These are phyloP conservation scores for Hepatocystis sp. DNA, from an alignment of 169 alveolate species.

Conservation along the genomic window DNA sequence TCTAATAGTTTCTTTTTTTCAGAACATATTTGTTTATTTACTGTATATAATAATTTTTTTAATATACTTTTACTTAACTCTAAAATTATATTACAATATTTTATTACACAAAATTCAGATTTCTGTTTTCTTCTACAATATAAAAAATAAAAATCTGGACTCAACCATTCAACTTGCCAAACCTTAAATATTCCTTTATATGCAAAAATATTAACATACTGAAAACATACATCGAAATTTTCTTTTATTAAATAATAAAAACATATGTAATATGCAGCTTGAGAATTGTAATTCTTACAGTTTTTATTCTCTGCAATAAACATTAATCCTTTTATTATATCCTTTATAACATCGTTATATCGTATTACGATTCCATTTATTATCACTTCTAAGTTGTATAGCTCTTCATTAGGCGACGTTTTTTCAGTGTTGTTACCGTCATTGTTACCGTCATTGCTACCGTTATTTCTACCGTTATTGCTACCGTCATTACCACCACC, in stretches of 20 bases:
- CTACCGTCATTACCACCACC: not conserved
- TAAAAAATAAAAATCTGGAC: slow-evolving; percentile 40
- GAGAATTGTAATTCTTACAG: slow-evolving; percentile 48
- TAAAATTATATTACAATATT: slow-evolving; percentile 47
- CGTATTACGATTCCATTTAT: slow-evolving; percentile 55
- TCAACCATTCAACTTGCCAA: slow-evolving; percentile 40
- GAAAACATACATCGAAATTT: slow-evolving; percentile 37
- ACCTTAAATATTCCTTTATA: slow-evolving; percentile 47
- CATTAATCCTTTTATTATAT: slow-evolving; percentile 62
- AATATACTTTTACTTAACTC: slow-evolving; percentile 49
- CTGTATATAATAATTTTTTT: slow-evolving; percentile 16
- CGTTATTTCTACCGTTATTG: slow-evolving; percentile 3
- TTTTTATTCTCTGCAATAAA: slow-evolving; percentile 58
- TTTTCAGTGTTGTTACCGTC: slow-evolving; percentile 1
- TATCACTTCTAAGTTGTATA: slow-evolving; percentile 37
- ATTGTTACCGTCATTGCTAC: not conserved
- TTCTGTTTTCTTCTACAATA: slow-evolving; percentile 55
- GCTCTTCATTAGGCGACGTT: not conserved
- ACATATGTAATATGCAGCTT: slow-evolving; percentile 71
- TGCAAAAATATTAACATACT: slow-evolving; percentile 36
- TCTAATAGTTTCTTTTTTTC: slow-evolving; percentile 11
- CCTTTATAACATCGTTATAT: slow-evolving; percentile 66
- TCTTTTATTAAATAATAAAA: slow-evolving; percentile 45
- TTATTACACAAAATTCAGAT: slow-evolving; percentile 43
- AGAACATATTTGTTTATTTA: slow-evolving; percentile 10